These are phyloP conservation scores for Leccinellum rugosiceps DNA, from an alignment of 768 basidiomycete species.

Conservation along the genomic window DNA sequence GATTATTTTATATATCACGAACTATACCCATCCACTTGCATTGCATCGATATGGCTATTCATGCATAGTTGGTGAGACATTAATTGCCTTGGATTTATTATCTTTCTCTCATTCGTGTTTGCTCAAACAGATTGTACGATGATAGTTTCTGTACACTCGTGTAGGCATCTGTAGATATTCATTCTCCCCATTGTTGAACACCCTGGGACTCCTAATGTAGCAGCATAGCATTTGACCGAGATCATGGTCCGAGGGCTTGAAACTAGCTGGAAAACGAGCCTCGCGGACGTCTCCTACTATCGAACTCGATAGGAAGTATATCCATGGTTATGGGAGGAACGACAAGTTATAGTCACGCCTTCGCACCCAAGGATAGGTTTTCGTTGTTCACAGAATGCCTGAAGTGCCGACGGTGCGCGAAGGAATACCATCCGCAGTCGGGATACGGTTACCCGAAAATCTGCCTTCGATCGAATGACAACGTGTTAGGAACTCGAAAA, in stretches of 20 bases:
- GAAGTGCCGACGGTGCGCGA: not conserved
- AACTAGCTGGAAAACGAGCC: not conserved
- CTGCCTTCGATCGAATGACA: not conserved
- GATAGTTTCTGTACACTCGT: not conserved
- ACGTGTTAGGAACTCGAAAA: not conserved
- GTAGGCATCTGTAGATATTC: not conserved
- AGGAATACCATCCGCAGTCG: not conserved
- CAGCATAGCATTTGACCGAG: not conserved
- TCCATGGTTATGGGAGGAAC: not conserved
- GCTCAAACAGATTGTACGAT: constrained; percentile 1
- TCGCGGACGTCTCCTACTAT: not conserved
- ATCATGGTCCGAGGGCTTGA: not conserved
- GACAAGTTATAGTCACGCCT: not conserved
- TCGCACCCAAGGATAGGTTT: not conserved
- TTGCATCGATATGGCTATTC: constrained; percentile 1
- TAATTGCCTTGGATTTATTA: not conserved
- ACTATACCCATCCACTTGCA: constrained; percentile 1
- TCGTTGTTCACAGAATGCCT: not conserved
- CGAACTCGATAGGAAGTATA: not conserved
- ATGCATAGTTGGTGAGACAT: constrained; percentile 4
- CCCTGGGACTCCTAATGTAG: not conserved
- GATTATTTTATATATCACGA: constrained; percentile 2
- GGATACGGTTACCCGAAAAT: not conserved
- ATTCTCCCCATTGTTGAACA: too few relatives aligned
- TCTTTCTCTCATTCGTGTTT: not conserved